phyloP scores from a whole-genome alignment of 306 rosid species.

The Albizia julibrissin region DNA sequence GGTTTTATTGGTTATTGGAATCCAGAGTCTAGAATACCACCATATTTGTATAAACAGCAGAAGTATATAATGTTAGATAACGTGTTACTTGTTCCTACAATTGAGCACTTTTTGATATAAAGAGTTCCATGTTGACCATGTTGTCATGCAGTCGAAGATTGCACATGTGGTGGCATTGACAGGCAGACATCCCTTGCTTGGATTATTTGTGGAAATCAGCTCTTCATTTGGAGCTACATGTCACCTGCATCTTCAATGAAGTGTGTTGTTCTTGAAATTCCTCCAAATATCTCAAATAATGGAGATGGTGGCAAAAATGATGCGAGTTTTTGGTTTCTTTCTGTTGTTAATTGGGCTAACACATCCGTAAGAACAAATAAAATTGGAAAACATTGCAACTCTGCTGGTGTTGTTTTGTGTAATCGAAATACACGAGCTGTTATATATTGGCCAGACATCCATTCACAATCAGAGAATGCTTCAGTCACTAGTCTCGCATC shows the following conservation, averaged over 20 bases:
- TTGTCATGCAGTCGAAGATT: constrained; percentile 57
- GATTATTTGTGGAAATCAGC: constrained; percentile 70
- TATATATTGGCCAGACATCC: constrained; percentile 80
- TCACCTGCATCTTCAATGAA: constrained; percentile 55
- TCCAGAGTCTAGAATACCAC: neutral
- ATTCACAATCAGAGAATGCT: constrained; percentile 48
- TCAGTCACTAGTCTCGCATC: constrained; percentile 63
- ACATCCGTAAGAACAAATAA: constrained; percentile 42
- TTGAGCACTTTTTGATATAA: neutral
- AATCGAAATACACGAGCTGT: constrained; percentile 60
- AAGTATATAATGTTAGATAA: neutral
- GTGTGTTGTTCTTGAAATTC: constrained; percentile 78
- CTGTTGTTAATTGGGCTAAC: constrained; percentile 66
- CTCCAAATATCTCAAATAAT: constrained; percentile 36
- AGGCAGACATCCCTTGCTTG: constrained; percentile 76
- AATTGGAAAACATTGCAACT: constrained; percentile 50
- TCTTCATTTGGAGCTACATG: constrained; percentile 80
- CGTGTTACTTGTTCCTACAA: neutral
- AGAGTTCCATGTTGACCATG: neutral
- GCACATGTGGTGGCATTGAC: constrained; percentile 75
- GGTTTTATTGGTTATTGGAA: constrained; percentile 11
- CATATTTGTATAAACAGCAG: neutral
- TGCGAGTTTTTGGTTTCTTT: constrained; percentile 70
- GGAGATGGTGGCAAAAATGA: constrained; percentile 46
- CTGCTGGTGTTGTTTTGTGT: constrained; percentile 69